Percentiles rank a stretch among this genome's conserved stretches.
Evolutionary conservation across 2,329 filamentous ascomycete genomes (phyloP).

Genomic region (Biscogniauxia mediterranea): DNA sequence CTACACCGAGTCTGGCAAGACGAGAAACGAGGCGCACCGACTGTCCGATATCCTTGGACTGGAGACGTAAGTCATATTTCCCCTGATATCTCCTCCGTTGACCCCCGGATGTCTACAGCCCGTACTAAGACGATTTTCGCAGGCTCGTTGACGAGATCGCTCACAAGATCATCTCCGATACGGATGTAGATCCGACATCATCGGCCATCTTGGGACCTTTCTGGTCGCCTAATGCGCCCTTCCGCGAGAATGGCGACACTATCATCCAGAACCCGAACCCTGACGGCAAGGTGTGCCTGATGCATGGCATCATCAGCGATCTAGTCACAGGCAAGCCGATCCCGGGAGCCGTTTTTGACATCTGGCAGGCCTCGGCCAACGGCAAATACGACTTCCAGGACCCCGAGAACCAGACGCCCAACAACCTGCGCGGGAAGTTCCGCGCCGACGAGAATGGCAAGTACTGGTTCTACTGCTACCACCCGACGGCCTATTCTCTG

Average conservation of each 20-base stretch:
- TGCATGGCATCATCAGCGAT: slow-evolving; percentile 65
- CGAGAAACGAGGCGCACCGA: slow-evolving; percentile 71
- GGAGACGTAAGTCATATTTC: slow-evolving; percentile 56
- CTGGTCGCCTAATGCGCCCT: slow-evolving; percentile 73
- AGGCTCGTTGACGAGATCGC: slow-evolving; percentile 67
- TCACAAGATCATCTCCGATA: slow-evolving; percentile 61
- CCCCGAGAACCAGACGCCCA: slow-evolving; percentile 65
- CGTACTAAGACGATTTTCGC: slow-evolving; percentile 6
- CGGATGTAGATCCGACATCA: slow-evolving; percentile 64
- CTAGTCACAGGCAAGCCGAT: slow-evolving; percentile 52
- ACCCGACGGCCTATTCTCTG: slow-evolving; percentile 71
- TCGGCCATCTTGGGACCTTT: slow-evolving; percentile 76
- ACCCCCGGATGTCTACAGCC: background rate
- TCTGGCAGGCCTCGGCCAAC: slow-evolving; percentile 76
- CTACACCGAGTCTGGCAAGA: slow-evolving; percentile 52
- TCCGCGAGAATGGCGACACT: slow-evolving; percentile 63
- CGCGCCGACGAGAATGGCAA: slow-evolving; percentile 66
- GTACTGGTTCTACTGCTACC: slow-evolving; percentile 72
- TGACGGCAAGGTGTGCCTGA: slow-evolving; percentile 59
- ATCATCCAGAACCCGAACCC: slow-evolving; percentile 63
- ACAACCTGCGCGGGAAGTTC: slow-evolving; percentile 78
- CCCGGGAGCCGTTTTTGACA: slow-evolving; percentile 67
- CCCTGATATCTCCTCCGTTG: background rate
- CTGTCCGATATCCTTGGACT: slow-evolving; percentile 72
- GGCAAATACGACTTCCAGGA: slow-evolving; percentile 77